These are phyloP conservation scores for Wickerhamomyces hampshirensis DNA, from an alignment of 805 yeast species.

Conservation along the genomic window DNA sequence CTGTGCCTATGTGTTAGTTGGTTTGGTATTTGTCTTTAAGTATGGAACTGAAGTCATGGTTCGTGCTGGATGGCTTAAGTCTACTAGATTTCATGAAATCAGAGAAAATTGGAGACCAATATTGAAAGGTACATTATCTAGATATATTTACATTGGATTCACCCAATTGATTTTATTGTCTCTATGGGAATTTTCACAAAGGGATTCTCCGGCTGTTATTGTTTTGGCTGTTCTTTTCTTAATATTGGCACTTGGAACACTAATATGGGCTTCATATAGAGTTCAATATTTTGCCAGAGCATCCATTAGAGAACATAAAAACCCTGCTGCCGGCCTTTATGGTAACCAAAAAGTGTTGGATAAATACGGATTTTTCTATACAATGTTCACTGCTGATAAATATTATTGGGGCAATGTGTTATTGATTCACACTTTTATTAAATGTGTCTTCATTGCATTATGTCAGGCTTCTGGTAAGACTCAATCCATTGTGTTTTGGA, in stretches of 20 bases:
- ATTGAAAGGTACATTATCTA: conserved; percentile 72
- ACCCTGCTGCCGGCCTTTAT: conserved; percentile 84
- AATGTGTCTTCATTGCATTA: conserved; percentile 69
- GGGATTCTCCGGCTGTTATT: conserved; percentile 86
- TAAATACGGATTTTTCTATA: conserved; percentile 84
- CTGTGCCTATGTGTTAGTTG: conserved; percentile 68
- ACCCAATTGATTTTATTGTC: conserved; percentile 76
- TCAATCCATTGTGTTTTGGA: conserved; percentile 71
- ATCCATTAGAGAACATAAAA: conserved; percentile 57
- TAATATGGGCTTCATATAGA: conserved; percentile 63
- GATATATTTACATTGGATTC: conserved; percentile 81
- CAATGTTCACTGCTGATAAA: conserved; percentile 76
- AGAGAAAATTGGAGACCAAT: conserved; percentile 53
- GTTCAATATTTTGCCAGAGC: conserved; percentile 56
- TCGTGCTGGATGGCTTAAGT: conserved; percentile 45
- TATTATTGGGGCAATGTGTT: conserved; percentile 81
- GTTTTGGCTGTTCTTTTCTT: conserved; percentile 74
- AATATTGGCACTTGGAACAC: conserved; percentile 51
- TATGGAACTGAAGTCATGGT: conserved; percentile 43
- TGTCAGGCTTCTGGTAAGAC: conserved; percentile 79
- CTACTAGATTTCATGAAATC: conserved; percentile 42
- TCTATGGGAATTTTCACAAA: conserved; percentile 78
- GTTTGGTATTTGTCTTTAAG: conserved; percentile 51
- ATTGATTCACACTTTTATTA: conserved; percentile 55
- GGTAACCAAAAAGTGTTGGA: conserved; percentile 70